A percentile compares a stretch with the other conserved stretches of the same genome.
These are phyloP conservation scores for Mimosa bimucronata DNA, from an alignment of 306 rosid species.

Conservation along the genomic window DNA sequence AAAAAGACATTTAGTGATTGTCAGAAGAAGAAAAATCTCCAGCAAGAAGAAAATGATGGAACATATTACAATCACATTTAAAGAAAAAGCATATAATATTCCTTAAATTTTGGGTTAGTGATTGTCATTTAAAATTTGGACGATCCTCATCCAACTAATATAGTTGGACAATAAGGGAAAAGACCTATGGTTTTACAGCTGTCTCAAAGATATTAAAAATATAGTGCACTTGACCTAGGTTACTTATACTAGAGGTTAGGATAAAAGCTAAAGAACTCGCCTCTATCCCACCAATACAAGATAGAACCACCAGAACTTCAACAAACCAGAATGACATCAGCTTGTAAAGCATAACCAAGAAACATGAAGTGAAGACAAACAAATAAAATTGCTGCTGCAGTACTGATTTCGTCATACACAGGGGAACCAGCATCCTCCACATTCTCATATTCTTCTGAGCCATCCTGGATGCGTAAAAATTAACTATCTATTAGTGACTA, in stretches of 20 bases:
- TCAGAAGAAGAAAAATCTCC: too few species aligned
- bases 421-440: too few species aligned
- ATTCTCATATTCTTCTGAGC: conserved; percentile 64
- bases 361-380: too few species aligned
- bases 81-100: too few species aligned
- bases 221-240: not conserved
- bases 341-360: too few species aligned
- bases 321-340: too few species aligned
- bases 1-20: too few species aligned
- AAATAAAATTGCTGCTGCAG: conserved; percentile 79
- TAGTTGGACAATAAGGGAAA: not conserved
- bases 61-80: too few species aligned
- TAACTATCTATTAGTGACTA: conserved; percentile 23
- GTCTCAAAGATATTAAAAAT: not conserved
- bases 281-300: too few species aligned
- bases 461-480: conserved; percentile 65
- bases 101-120: not conserved
- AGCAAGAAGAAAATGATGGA: not conserved
- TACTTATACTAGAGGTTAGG: conserved; percentile 18
- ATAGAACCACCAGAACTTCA: too few species aligned
- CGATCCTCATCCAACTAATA: not conserved
- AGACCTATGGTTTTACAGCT: conserved; percentile 23
- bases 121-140: not conserved
- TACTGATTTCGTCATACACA: conserved; percentile 79
- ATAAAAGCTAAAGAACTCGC: conserved; percentile 45